Evolutionary conservation across 2,329 filamentous ascomycete species (phyloP), one percentile per base, ranked within the genome.

Genomic region (Monilinia fructicola): DNA sequence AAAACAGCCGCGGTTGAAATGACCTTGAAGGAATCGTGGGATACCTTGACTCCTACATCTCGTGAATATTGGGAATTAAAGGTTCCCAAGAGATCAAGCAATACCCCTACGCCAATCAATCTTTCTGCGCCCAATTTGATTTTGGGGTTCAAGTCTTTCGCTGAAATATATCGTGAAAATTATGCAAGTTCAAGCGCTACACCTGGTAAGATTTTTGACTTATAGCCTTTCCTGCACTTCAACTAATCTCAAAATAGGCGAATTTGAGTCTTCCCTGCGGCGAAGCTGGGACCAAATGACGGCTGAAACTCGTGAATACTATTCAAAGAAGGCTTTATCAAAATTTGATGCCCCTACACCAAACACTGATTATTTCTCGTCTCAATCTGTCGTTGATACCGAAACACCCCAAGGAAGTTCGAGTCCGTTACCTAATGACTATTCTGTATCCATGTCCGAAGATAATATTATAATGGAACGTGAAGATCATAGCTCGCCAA

Each of bases 221-320:
- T 26, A 12, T 14, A 7, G 14, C 48, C 7, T 21, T 3, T 50
- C 38, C 5, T 9, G 12, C 12, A n/a, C 44, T 60, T 18, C 11
- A 31, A 18, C 63, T 65, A 60, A 65, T 18, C 18, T 53, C 6
- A 26, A 42, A 58, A 23, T 52, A 65, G 63, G 18, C 42, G 31
- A 65, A 42, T n/a, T 65, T 7, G 63, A 59, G 28, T 40, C 31
- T 16, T 52, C 44, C n/a, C 6, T 65, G 44, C 31, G 28, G 10
- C 18, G 18, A 7, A 10, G 9, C 3, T 65, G 54, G 63, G 50
- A 50, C 31, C 31, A 31, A 38, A 40, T 65, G 16, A 1, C 63
- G 23, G 11, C 10, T 26, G 21, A n/a, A 26, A 40, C 54, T 26
- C 54, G 44, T 5, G 26, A 59, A 42, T 48, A 50, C 28, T 60